These are phyloP conservation scores for Edaphochlamys debaryana DNA, from an alignment of 139 green algal species.

Conservation along the genomic window DNA sequence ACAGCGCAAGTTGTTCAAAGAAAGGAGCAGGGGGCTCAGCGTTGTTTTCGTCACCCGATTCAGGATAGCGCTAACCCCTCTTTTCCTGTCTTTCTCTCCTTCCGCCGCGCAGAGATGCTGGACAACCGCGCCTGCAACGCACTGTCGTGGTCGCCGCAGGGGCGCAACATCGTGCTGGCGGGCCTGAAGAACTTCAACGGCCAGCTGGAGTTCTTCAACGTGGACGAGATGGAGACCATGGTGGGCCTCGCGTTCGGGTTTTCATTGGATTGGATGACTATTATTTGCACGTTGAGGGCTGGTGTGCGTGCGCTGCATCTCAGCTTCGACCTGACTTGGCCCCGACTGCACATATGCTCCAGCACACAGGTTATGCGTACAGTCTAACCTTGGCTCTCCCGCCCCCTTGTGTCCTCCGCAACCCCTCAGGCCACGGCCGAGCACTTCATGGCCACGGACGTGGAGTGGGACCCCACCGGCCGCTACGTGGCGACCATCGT, in stretches of 20 bases:
- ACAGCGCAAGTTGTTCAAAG: too few species aligned
- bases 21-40: too few species aligned
- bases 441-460: conserved; percentile 98
- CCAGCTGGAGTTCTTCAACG: conserved; percentile 98
- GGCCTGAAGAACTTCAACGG: conserved; percentile 94
- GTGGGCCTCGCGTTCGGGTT: background rate
- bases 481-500: conserved; percentile 93
- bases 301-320: too few species aligned
- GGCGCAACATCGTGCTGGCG: conserved; percentile 93
- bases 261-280: too few species aligned
- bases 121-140: conserved; percentile 82
- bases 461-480: conserved; percentile 95
- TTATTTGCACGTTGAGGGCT: too few species aligned
- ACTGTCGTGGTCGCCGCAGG: conserved; percentile 92
- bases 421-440: conserved; percentile 84
- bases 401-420: too few species aligned
- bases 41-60: too few species aligned
- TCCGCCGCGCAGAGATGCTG: conserved; percentile 62
- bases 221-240: conserved; percentile 91
- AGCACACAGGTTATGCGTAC: too few species aligned
- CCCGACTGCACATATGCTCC: too few species aligned
- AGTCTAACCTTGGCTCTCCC: background rate
- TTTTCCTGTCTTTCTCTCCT: too few species aligned
- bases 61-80: too few species aligned
- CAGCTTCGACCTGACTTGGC: too few species aligned